Percentiles rank a stretch among this genome's conserved stretches.
These are phyloP conservation scores for Carpinus viminea DNA, from an alignment of 306 rosid species.

Conservation along the genomic window DNA sequence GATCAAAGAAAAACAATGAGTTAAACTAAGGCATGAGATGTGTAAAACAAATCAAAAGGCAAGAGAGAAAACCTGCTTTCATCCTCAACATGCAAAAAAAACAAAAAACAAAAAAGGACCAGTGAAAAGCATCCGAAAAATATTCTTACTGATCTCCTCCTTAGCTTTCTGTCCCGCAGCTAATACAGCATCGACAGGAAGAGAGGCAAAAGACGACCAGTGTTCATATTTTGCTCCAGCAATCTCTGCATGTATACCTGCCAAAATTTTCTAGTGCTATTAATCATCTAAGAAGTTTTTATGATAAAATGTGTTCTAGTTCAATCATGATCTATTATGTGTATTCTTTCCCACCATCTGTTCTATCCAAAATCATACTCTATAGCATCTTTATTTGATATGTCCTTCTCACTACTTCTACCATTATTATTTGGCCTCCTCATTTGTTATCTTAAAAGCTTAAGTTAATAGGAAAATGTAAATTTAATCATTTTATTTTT, in stretches of 20 bases:
- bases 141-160: conserved; percentile 49
- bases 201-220: conserved; percentile 76
- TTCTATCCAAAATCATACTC: background rate
- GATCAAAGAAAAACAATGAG: conserved; percentile 3
- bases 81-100: conserved; percentile 2
- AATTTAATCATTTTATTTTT: no score
- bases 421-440: background rate
- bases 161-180: conserved; percentile 83
- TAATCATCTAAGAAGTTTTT: conserved; percentile 4
- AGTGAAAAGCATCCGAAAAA: background rate
- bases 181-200: conserved; percentile 66
- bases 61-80: background rate
- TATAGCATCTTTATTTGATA: background rate
- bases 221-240: conserved; percentile 66
- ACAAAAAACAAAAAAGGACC: background rate
- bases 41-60: conserved; percentile 8
- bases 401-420: background rate
- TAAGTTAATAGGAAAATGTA: no score
- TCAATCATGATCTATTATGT: background rate
- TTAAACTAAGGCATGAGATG: background rate
- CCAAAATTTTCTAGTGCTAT: conserved; percentile 27
- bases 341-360: background rate
- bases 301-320: background rate
- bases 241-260: conserved; percentile 83
- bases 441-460: no score